These are phyloP conservation scores for Basipetospora chlamydospora DNA, from an alignment of 2,329 filamentous ascomycete genomes.

Conservation along the genomic window DNA sequence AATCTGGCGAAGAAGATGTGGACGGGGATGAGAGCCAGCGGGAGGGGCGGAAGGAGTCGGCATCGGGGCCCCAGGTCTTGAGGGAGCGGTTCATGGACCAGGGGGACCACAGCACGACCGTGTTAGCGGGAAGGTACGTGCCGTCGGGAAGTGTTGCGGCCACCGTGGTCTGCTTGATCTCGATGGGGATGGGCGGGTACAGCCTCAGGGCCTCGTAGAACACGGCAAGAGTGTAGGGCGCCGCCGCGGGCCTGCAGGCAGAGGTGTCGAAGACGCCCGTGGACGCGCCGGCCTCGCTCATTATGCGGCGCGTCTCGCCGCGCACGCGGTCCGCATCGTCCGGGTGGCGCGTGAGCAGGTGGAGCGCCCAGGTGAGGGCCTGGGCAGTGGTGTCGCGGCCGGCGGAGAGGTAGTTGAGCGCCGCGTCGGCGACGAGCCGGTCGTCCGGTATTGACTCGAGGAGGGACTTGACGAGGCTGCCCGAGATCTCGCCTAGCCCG, in stretches of 20 bases:
- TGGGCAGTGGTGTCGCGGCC: slow-evolving; percentile 52
- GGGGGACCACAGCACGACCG: slow-evolving; percentile 47
- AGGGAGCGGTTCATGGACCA: slow-evolving; percentile 49
- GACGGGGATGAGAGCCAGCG: slow-evolving; percentile 32
- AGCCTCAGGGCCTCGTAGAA: slow-evolving; percentile 49
- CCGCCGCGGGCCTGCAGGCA: slow-evolving; percentile 23
- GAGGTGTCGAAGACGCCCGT: slow-evolving; percentile 10
- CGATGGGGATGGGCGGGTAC: slow-evolving; percentile 51
- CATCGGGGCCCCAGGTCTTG: slow-evolving; percentile 41
- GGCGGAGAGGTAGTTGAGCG: slow-evolving; percentile 51
- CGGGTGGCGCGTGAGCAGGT: slow-evolving; percentile 40
- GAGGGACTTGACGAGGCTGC: slow-evolving; percentile 45
- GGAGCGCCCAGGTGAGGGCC: slow-evolving; percentile 49
- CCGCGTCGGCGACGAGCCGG: slow-evolving; percentile 46
- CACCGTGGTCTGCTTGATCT: slow-evolving; percentile 44
- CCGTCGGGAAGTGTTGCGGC: slow-evolving; percentile 43
- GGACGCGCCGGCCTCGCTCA: slow-evolving; percentile 7
- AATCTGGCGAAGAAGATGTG: too few species aligned
- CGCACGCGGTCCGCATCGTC: slow-evolving; percentile 24
- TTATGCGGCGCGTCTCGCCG: slow-evolving; percentile 19
- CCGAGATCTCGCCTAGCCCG: slow-evolving; percentile 24
- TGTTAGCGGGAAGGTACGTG: slow-evolving; percentile 36
- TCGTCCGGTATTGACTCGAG: slow-evolving; percentile 40
- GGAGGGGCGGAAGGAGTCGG: slow-evolving; percentile 39
- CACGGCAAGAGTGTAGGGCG: slow-evolving; percentile 44